Conservation (phyloP, 1,284 basidiomycete species). For the Neotropicomus parvogracilis region DNA sequence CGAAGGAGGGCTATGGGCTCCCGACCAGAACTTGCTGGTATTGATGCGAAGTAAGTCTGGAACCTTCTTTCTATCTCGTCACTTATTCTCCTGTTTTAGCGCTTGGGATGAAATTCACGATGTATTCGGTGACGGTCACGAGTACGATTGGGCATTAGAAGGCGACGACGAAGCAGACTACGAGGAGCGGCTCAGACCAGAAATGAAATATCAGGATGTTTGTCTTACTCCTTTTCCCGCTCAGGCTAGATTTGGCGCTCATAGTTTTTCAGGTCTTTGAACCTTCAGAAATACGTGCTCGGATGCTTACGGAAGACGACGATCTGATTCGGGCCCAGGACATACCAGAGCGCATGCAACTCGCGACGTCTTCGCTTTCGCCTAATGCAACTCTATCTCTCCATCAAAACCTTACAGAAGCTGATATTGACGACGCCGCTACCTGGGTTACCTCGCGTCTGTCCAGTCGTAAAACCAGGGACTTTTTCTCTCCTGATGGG, state of each 20-base stretch:
- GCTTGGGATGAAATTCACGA: constrained; percentile 97
- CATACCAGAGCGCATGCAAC: constrained; percentile 95
- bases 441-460: constrained; percentile 88
- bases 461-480: constrained; percentile 71
- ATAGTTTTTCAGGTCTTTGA: constrained; percentile 82
- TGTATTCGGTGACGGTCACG: constrained; percentile 95
- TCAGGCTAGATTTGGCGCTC: constrained; percentile 10
- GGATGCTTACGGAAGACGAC: constrained; percentile 92
- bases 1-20: constrained; percentile 58
- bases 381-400: constrained; percentile 63
- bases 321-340: constrained; percentile 89
- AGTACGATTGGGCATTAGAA: constrained; percentile 92
- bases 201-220: constrained; percentile 89
- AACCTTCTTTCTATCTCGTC: constrained; percentile 12
- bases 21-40: constrained; percentile 77
- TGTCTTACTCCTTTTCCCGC: constrained; percentile 32
- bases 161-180: constrained; percentile 67
- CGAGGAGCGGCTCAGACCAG: constrained; percentile 60
- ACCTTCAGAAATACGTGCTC: constrained; percentile 91
- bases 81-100: constrained; percentile 43
- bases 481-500: constrained; percentile 69
- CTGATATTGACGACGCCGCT: constrained; percentile 78
- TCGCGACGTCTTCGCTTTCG: constrained; percentile 83
- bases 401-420: constrained; percentile 62
- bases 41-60: constrained; percentile 75